Percentiles rank a stretch among this genome's conserved stretches.
Evolutionary conservation across 164 flowering plant species (phyloP).

Genomic region (Euptelea pleiosperma): DNA sequence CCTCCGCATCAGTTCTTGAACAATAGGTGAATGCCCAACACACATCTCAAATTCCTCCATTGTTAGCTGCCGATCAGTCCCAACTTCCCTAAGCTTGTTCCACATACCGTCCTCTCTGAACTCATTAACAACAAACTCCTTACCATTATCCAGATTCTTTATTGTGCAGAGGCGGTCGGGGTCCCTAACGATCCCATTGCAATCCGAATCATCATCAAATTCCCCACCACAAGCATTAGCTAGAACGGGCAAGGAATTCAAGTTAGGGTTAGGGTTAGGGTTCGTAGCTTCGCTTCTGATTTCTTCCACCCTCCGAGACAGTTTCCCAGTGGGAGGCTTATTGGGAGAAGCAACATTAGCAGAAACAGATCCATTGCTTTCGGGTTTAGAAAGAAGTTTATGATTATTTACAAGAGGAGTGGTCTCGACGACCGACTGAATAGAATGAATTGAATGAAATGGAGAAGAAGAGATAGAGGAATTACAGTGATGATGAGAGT

Average conservation of each 20-base stretch:
- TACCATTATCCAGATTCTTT: conserved; percentile 88
- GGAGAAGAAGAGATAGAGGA: conserved; percentile 24
- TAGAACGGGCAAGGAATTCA: conserved; percentile 9
- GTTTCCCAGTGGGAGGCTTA: conserved; percentile 57
- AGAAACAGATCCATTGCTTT: conserved; percentile 26
- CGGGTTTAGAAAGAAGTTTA: conserved; percentile 16
- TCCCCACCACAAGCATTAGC: conserved; percentile 20
- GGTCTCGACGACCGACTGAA: conserved; percentile 11
- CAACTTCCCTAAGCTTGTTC: conserved; percentile 83
- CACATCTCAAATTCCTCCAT: conserved; percentile 93
- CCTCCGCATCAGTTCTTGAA: conserved; percentile 93
- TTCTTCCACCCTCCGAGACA: conserved; percentile 25
- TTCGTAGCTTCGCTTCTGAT: conserved; percentile 17
- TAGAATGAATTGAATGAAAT: conserved; percentile 29
- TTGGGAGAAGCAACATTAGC: conserved; percentile 28
- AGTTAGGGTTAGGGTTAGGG: conserved; percentile 11
- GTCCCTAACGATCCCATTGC: conserved; percentile 21
- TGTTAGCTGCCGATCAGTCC: conserved; percentile 83
- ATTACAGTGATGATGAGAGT: conserved; percentile 15
- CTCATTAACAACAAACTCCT: conserved; percentile 93
- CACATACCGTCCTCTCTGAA: conserved; percentile 82
- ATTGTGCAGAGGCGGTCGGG: conserved; percentile 53
- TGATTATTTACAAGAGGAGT: conserved; percentile 27
- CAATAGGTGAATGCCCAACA: conserved; percentile 94
- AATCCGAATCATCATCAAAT: conserved; percentile 24